phyloP scores from a whole-genome alignment of 2,329 filamentous ascomycete species.

The Emergomyces pasteurianus region DNA sequence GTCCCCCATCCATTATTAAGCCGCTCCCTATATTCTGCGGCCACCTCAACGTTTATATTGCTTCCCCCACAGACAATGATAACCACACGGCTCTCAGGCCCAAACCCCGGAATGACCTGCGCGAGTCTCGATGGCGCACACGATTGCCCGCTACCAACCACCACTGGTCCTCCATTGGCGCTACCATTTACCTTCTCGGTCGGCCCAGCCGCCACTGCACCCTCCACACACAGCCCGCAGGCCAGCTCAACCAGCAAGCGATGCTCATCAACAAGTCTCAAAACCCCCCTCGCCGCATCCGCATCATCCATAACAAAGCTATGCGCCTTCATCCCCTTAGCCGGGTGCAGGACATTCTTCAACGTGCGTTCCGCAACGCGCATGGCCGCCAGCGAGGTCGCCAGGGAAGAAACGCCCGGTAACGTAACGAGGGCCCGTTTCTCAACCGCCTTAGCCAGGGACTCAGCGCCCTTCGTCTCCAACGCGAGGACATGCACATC shows the following conservation, averaged over 20 bases:
- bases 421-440: slow-evolving; percentile 46
- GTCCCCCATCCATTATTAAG: slow-evolving; percentile 28
- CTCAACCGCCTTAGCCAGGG: slow-evolving; percentile 50
- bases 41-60: slow-evolving; percentile 50
- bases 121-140: slow-evolving; percentile 39
- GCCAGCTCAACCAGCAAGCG: slow-evolving; percentile 69
- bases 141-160: not conserved
- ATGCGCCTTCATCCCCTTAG: slow-evolving; percentile 39
- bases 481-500: slow-evolving; percentile 52
- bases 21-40: slow-evolving; percentile 45
- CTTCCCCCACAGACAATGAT: slow-evolving; percentile 75
- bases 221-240: slow-evolving; percentile 66
- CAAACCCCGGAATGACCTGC: slow-evolving; percentile 50
- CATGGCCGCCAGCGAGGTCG: slow-evolving; percentile 61
- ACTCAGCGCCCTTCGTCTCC: slow-evolving; percentile 65
- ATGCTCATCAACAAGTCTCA: slow-evolving; percentile 70
- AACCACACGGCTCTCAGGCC: slow-evolving; percentile 59
- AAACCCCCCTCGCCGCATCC: slow-evolving; percentile 67
- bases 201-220: slow-evolving; percentile 17
- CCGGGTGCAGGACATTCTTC: slow-evolving; percentile 45
- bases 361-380: slow-evolving; percentile 58
- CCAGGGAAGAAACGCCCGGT: slow-evolving; percentile 60
- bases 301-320: slow-evolving; percentile 58
- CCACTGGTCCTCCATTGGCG: not conserved
- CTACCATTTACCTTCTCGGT: slow-evolving; percentile 8